Conservation (phyloP, 495 filamentous ascomycete species). For the Aspergillus saccharolyticus region DNA sequence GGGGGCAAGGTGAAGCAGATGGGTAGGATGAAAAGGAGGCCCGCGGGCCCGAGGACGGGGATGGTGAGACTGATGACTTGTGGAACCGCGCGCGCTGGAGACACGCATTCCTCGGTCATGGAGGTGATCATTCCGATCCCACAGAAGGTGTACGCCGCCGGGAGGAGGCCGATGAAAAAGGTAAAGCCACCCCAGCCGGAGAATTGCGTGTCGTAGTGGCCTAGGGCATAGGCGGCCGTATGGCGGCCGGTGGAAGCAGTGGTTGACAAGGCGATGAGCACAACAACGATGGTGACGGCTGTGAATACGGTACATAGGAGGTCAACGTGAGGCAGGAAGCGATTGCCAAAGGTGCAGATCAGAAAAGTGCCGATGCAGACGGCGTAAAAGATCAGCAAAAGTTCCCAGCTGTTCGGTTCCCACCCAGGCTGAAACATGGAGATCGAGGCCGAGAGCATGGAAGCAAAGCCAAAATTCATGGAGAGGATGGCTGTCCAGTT, state of each 20-base stretch:
- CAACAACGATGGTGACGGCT: conserved; percentile 33
- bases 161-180: conserved; percentile 50
- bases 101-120: conserved; percentile 47
- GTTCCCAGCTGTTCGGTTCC: conserved; percentile 50
- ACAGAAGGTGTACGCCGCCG: conserved; percentile 48
- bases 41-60: conserved; percentile 17
- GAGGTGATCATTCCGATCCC: conserved; percentile 49
- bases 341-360: conserved; percentile 54
- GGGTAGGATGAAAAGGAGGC: conserved; percentile 30
- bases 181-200: conserved; percentile 44
- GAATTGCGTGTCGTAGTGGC: conserved; percentile 45
- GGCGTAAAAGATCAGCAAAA: conserved; percentile 56
- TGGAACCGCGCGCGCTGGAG: conserved; percentile 43
- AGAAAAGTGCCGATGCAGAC: conserved; percentile 50
- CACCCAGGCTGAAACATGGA: conserved; percentile 53
- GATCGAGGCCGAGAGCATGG: conserved; percentile 52
- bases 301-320: conserved; percentile 40
- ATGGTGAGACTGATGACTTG: conserved; percentile 40
- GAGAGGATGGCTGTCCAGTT: conserved; percentile 67
- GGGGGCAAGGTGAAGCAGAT: conserved; percentile 45
- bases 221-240: conserved; percentile 36
- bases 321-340: conserved; percentile 52
- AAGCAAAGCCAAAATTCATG: conserved; percentile 63
- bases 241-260: conserved; percentile 41
- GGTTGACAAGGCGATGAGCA: conserved; percentile 36